Evolutionary conservation across 352 stramenopile species (phyloP).

Genomic region (Pelagophyceae sp.): DNA sequence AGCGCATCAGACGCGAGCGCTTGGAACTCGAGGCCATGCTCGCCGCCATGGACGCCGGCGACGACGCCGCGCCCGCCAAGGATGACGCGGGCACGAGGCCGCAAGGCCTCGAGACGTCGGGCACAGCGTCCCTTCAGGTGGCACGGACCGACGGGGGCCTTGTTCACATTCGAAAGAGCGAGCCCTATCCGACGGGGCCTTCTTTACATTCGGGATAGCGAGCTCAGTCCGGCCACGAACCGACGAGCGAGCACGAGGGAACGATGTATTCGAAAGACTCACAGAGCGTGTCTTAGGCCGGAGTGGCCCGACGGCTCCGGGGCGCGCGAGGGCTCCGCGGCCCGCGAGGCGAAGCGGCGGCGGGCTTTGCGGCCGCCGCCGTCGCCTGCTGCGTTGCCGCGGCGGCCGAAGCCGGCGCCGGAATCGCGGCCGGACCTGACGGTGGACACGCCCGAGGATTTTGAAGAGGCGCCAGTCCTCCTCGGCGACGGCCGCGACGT

Average conservation of each 20-base stretch:
- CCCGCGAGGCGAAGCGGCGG: not conserved
- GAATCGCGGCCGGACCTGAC: not conserved
- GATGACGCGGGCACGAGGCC: no score
- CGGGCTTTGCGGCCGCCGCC: no score
- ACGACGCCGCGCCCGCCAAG: not conserved
- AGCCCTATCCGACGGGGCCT: no score
- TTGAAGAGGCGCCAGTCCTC: not conserved
- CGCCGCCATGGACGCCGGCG: constrained; percentile 20
- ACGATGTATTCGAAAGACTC: no score
- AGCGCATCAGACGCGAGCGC: constrained; percentile 22
- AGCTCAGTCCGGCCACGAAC: no score
- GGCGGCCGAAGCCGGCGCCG: not conserved
- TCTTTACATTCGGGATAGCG: no score
- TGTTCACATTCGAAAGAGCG: no score
- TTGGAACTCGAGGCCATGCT: constrained; percentile 22
- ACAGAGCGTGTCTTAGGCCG: no score
- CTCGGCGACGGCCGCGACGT: constrained; percentile 18
- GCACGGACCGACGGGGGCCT: no score
- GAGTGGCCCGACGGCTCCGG: not conserved
- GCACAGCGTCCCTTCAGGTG: no score
- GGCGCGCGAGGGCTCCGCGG: not conserved
- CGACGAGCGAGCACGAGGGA: no score
- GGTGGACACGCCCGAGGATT: not conserved
- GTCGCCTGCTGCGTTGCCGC: not conserved
- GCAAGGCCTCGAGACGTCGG: no score